phyloP scores from a whole-genome alignment of 257 asterid species.

The Handroanthus guayacan region DNA sequence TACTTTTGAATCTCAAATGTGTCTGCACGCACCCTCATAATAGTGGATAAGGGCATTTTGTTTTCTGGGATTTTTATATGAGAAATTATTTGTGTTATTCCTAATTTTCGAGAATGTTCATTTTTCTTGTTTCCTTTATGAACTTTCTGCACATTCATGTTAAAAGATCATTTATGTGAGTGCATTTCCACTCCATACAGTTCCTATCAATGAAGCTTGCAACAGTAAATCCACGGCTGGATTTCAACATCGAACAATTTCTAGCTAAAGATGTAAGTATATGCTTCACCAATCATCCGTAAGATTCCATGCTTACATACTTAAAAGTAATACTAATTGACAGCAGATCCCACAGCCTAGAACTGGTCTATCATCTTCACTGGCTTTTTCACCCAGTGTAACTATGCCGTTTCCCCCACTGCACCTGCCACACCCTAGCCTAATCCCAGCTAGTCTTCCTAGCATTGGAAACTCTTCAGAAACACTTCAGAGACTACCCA shows the following conservation, averaged over 20 bases:
- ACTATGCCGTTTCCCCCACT: constrained; percentile 50
- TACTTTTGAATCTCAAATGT: no score
- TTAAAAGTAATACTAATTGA: constrained; percentile 26
- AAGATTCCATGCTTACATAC: background rate
- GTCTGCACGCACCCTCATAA: no score
- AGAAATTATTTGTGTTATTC: background rate
- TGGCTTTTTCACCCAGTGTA: constrained; percentile 59
- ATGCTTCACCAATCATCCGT: background rate
- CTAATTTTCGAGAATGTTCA: background rate
- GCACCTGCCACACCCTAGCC: constrained; percentile 52
- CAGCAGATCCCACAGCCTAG: constrained; percentile 62
- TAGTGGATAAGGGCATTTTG: background rate
- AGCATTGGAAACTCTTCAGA: constrained; percentile 43
- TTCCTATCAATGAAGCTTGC: constrained; percentile 93
- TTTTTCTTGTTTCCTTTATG: background rate
- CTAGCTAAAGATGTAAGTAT: constrained; percentile 76
- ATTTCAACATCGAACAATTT: constrained; percentile 62
- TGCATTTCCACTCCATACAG: constrained; percentile 45
- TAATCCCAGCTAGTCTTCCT: constrained; percentile 48
- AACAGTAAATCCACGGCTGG: constrained; percentile 71
- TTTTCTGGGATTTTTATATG: background rate
- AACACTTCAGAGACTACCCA: constrained; percentile 50
- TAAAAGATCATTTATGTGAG: constrained; percentile 6
- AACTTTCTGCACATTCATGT: background rate
- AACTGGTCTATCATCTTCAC: constrained; percentile 60